These are phyloP conservation scores for Capillidium rhysosporum DNA, from an alignment of 371 early-diverging fungal species.

Conservation along the genomic window DNA sequence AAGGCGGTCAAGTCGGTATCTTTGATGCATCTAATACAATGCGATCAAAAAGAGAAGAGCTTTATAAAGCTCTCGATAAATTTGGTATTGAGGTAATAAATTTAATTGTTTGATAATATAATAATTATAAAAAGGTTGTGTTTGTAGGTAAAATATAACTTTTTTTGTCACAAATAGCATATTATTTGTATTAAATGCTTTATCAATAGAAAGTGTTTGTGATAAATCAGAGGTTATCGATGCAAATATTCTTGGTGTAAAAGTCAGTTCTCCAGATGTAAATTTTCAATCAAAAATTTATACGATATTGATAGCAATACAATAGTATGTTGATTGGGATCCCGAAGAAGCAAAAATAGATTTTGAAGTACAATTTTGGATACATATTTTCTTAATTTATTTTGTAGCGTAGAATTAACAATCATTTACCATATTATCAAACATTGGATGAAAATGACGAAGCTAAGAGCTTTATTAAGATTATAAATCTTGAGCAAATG, in stretches of 20 bases:
- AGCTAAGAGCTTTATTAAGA: constrained; percentile 51
- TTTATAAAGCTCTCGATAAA: constrained; percentile 36
- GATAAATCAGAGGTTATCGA: constrained; percentile 47
- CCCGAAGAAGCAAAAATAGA: constrained; percentile 65
- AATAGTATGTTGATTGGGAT: constrained; percentile 56
- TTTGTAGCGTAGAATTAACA: constrained; percentile 46
- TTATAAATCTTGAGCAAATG: constrained; percentile 79
- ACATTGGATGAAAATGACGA: constrained; percentile 36
- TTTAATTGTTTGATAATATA: neutral
- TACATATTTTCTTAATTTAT: constrained; percentile 23
- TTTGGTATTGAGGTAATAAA: constrained; percentile 35
- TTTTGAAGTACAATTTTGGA: constrained; percentile 47
- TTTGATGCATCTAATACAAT: constrained; percentile 90
- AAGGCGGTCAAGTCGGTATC: constrained; percentile 71
- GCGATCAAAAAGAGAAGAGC: constrained; percentile 39
- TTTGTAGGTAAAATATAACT: constrained; percentile 28
- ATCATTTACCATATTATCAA: constrained; percentile 56
- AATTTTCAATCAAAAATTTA: constrained; percentile 1
- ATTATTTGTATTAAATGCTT: constrained; percentile 9
- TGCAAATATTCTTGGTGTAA: constrained; percentile 65
- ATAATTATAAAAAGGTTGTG: constrained; percentile 15
- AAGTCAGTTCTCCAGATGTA: constrained; percentile 79
- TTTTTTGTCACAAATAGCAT: neutral
- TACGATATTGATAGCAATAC: neutral
- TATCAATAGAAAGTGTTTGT: constrained; percentile 66